Evolutionary conservation across 1,284 basidiomycete genomes (phyloP).

Genomic region (Moesziomyces globuligerus): DNA sequence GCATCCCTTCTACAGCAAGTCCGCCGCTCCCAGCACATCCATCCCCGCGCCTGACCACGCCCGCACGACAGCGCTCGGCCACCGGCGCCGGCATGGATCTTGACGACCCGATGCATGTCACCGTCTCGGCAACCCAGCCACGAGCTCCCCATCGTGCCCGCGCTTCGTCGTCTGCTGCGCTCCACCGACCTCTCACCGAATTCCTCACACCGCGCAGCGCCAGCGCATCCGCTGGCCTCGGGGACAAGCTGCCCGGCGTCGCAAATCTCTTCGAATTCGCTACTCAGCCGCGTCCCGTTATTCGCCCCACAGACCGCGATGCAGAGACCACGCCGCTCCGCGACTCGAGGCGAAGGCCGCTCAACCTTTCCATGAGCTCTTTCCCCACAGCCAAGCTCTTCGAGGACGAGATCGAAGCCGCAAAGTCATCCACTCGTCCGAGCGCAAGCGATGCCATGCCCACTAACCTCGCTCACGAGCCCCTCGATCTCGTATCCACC

Average conservation of each 20-base stretch:
- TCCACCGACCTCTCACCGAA: constrained; percentile 38
- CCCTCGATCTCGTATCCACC: constrained; percentile 17
- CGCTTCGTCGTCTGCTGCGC: constrained; percentile 44
- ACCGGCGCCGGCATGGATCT: constrained; percentile 25
- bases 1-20: constrained; percentile 20
- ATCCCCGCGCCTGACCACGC: constrained; percentile 22
- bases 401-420: constrained; percentile 45
- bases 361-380: constrained; percentile 33
- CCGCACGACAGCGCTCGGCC: constrained; percentile 30
- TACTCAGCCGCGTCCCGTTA: constrained; percentile 40
- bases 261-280: constrained; percentile 56
- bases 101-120: constrained; percentile 9
- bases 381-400: constrained; percentile 47
- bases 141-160: constrained; percentile 28
- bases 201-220: constrained; percentile 51
- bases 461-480: constrained; percentile 4
- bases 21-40: constrained; percentile 4
- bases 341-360: constrained; percentile 38
- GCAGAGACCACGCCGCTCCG: constrained; percentile 25
- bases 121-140: constrained; percentile 10
- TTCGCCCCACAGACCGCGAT: constrained; percentile 24
- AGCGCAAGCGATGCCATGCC: background rate
- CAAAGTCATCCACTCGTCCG: constrained; percentile 14
- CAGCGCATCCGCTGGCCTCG: constrained; percentile 44
- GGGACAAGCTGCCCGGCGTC: constrained; percentile 41